phyloP scores from a whole-genome alignment of 306 rosid genomes.

The Castanea crenata region DNA sequence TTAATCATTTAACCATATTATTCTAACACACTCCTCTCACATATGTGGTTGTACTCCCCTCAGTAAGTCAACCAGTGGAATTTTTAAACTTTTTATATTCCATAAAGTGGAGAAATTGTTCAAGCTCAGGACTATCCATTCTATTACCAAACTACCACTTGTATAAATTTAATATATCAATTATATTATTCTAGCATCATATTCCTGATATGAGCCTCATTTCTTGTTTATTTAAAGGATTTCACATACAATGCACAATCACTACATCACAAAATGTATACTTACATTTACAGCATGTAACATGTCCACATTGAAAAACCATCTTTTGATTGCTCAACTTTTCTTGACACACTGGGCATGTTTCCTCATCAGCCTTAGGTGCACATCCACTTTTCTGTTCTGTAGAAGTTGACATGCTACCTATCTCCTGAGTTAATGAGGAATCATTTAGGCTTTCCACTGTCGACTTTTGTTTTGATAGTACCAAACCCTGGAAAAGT shows the following conservation, averaged over 20 bases:
- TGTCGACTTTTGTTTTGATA: conserved; percentile 61
- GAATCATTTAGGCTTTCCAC: conserved; percentile 37
- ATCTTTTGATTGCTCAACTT: conserved; percentile 70
- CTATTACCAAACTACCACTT: too few species aligned
- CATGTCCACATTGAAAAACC: conserved; percentile 97
- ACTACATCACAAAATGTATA: background rate
- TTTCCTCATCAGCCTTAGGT: conserved; percentile 57
- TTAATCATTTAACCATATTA: too few species aligned
- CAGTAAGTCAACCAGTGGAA: too few species aligned
- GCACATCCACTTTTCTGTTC: conserved; percentile 41
- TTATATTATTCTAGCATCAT: background rate
- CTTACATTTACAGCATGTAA: conserved; percentile 95
- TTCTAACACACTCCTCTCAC: too few species aligned
- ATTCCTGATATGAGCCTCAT: background rate
- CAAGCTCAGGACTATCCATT: too few species aligned
- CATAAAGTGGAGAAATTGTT: too few species aligned
- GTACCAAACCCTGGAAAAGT: conserved; percentile 69
- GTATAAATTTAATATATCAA: too few species aligned
- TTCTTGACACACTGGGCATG: conserved; percentile 95
- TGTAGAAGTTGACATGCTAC: conserved; percentile 27
- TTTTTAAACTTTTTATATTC: too few species aligned
- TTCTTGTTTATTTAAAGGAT: background rate
- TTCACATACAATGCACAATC: background rate
- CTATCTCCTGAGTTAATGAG: conserved; percentile 44
- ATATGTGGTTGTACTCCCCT: too few species aligned